Evolutionary conservation across 495 filamentous ascomycete genomes (phyloP), one percentile per base, ranked within the genome.

Genomic region (Neurospora sp.): DNA sequence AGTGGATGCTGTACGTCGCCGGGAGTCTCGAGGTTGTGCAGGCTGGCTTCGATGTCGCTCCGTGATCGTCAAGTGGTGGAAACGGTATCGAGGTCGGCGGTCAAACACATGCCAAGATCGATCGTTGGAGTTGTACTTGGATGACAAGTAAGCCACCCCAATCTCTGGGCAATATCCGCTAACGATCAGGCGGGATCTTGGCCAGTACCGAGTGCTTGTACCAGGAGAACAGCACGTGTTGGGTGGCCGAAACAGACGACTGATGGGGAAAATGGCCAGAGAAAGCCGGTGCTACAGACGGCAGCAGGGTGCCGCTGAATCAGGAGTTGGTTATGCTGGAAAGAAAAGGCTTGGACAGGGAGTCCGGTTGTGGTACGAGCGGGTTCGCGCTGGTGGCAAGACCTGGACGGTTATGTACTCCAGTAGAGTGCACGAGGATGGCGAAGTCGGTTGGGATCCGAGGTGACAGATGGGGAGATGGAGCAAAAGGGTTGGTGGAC

Each of bases 61-160:
- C 70, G 42, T 71, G 44, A 71, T 53, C 37, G 70, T 71, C 45
- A 71, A 65, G 53, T 35, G 70, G n/a, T 61, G 70, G 70, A 65
- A 71, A 65, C n/a, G 42, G 22, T 65, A 65, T 71, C 70, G 35
- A 71, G 70, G 70, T 59, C 53, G 45, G 70, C 70, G 70, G 70
- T 59, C 42, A 39, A 61, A 59, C 27, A 71, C 31, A 39, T 35
- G 70, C 70, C 70, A 39, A 71, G 41, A 65, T 71, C 70, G 31
- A 65, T 65, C 27, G 53, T 65, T 65, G 53, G 53, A 65, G 27
- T 65, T 65, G 53, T 65, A 65, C 53, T 65, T 65, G 53, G 53
- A 65, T 65, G 53, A 31, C 53, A 65, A 65, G 53, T 35, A 65
- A 65, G 27, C 53, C 53, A 65, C 53, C 53, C 53, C 53, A 65